Base-by-base conservation (phyloP, 331 rosid genomes). In the Phaseolus coccineus region DNA sequence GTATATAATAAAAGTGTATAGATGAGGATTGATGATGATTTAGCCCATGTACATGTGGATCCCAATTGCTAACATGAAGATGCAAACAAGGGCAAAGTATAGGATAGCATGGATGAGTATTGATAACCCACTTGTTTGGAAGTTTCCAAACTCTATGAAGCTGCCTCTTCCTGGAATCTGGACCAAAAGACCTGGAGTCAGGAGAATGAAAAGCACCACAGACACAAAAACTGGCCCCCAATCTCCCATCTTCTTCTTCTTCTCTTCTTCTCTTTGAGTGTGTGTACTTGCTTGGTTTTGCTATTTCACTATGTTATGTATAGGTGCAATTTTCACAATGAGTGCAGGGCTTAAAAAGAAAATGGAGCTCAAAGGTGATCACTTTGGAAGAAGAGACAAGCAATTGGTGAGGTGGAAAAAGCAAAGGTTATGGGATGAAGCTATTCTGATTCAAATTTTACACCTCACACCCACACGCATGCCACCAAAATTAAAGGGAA, bases 151-250 rank as follows among this genome's bases (percentile, higher is more conserved):
- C 75, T 93, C 99, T 0, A 96, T 69, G 3, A 59, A 0, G 13
- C 46, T 90, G 33, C 22, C 27, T 24, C 80, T 89, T 3, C 94
- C 99, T 0, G 98, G 99, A 2, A 96, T 87, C 87, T 96, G 99
- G 16, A 93, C 59, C 52, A 96, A 78, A 46, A 96, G 28, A 0
- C 98, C 99, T 0, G 99, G 99, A 30, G 97, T 93, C 1, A 96
- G 81, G 63, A 96, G 88, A 58, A 96, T 76, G 88, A 90, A 92
- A 64, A 92, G 87, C 33, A 92, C 86, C 77, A 87, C 94, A 1
- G 97, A 91, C 52, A 92, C 80, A 73, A 92, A 92, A 15, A 92
- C 90, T 27, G 97, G 92, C 25, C 97, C 97, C 97, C 97, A 92
- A 76, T 92, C 97, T 6, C 82, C 85, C 97, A 92, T 92, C 16